Base-by-base conservation (phyloP, 2,329 filamentous ascomycete species). In the Colletotrichum theobromicola region DNA sequence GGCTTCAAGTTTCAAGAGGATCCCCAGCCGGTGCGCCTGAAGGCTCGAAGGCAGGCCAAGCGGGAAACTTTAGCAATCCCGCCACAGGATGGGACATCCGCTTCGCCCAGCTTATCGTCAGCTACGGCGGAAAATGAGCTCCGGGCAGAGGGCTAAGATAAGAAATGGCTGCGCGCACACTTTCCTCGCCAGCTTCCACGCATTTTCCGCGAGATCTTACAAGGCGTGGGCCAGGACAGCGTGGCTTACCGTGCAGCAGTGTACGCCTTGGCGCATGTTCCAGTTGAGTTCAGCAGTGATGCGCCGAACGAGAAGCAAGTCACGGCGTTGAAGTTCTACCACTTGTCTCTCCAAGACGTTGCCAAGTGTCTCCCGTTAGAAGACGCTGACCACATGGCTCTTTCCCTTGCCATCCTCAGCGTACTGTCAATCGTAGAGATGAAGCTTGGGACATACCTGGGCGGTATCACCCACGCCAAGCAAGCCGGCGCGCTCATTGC, bases 31-130 rank as follows among this genome's bases (percentile, higher is more conserved):
- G 42, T 50, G n/a, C 42, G 42, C 24, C n/a, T 50, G 10, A 50
- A 50, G 42, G 42, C 42, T 21, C n/a, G 42, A 12, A 50, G 42
- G 42, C 42, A 50, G 42, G 42, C 42, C 4, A 50, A 21, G 42
- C 42, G 10, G 42, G 42, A 10, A 50, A 2, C 2, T 10, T 12
- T 12, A n/a, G 4, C 1, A 12, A 0, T 0, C 2, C 13, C 42
- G n/a, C 42, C 5, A 10, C 42, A 21, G 3, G 3, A n/a, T 21
- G 42, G n/a, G n/a, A 13, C n/a, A 50, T 21, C 42, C n/a, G 42
- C n/a, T 50, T 50, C 42, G 2, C n/a, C 42, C 12, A n/a, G 42
- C 42, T 50, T n/a, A 50, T 50, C n/a, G n/a, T 21, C 16, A 21
- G 2, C 10, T 21, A 21, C 42, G 24, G n/a, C 6, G 5, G n/a